A percentile compares a stretch with the other conserved stretches of the same genome.
Evolutionary conservation across 139 green algal genomes (phyloP).

Genomic region (Zygnema cylindricum): DNA sequence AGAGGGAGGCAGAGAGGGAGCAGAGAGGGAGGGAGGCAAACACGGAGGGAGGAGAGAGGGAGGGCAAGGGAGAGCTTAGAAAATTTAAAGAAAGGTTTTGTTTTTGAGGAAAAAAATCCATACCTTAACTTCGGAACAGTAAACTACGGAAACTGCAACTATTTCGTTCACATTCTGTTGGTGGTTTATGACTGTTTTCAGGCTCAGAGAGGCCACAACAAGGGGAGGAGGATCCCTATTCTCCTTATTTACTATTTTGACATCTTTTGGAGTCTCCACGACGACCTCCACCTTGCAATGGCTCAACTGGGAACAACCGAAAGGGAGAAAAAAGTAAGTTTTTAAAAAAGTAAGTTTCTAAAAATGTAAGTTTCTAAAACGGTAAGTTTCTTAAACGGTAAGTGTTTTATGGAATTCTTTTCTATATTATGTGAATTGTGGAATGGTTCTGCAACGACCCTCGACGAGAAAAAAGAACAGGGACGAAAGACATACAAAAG

Average conservation of each 20-base stretch:
- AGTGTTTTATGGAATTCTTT: neutral
- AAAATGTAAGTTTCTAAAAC: neutral
- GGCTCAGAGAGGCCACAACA: slow-evolving; percentile 81
- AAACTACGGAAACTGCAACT: slow-evolving; percentile 64
- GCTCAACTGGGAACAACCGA: slow-evolving; percentile 69
- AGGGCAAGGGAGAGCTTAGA: neutral
- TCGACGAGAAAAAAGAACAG: too few species aligned
- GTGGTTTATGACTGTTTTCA: slow-evolving; percentile 86
- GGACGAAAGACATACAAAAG: too few species aligned
- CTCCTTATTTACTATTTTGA: neutral
- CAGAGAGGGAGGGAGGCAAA: too few species aligned
- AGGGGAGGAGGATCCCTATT: slow-evolving; percentile 75
- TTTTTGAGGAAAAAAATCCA: neutral
- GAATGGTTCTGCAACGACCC: neutral
- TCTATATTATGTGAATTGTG: neutral
- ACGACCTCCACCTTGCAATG: slow-evolving; percentile 87
- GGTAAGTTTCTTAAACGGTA: neutral
- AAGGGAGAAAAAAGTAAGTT: neutral
- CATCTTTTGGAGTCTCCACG: slow-evolving; percentile 9
- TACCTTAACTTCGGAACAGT: slow-evolving; percentile 58
- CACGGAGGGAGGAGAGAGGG: neutral
- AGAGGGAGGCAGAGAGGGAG: too few species aligned
- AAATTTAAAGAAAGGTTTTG: too few species aligned
- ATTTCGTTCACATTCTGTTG: slow-evolving; percentile 79
- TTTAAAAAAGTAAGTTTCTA: neutral